Conservation (phyloP, 1,284 basidiomycete species). For the Xerocomus minutiporus region DNA sequence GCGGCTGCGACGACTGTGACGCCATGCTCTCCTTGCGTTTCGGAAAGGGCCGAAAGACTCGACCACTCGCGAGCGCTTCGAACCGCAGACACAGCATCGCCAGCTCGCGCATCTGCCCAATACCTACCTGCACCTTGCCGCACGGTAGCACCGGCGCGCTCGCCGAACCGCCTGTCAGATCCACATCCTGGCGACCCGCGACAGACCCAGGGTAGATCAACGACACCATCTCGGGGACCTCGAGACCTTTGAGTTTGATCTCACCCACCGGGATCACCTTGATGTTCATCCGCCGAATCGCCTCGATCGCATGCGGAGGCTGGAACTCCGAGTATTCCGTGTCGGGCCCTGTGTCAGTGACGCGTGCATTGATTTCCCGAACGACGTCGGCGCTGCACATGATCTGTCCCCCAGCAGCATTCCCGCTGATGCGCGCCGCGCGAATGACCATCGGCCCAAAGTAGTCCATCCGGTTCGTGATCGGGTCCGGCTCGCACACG, state of each 20-base stretch:
- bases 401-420: conserved; percentile 91
- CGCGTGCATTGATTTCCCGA: conserved; percentile 70
- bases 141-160: conserved; percentile 15
- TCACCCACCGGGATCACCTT: conserved; percentile 81
- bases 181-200: conserved; percentile 67
- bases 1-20: conserved; percentile 3
- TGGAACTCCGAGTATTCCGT: conserved; percentile 58
- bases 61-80: conserved; percentile 72
- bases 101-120: conserved; percentile 76
- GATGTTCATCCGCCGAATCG: conserved; percentile 72
- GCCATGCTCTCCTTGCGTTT: conserved; percentile 43
- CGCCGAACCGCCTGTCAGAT: conserved; percentile 43
- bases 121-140: conserved; percentile 39
- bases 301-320: conserved; percentile 58
- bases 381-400: conserved; percentile 90
- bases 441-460: conserved; percentile 94
- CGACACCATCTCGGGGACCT: conserved; percentile 84
- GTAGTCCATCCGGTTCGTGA: conserved; percentile 97
- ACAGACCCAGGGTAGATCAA: conserved; percentile 80
- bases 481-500: conserved; percentile 89
- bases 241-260: conserved; percentile 90
- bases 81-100: conserved; percentile 76
- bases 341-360: conserved; percentile 51
- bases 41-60: conserved; percentile 53
- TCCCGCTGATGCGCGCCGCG: conserved; percentile 79